Evolutionary conservation across 257 asterid genomes (phyloP), one percentile per base, ranked within the genome.

Genomic region (Phtheirospermum japonicum): DNA sequence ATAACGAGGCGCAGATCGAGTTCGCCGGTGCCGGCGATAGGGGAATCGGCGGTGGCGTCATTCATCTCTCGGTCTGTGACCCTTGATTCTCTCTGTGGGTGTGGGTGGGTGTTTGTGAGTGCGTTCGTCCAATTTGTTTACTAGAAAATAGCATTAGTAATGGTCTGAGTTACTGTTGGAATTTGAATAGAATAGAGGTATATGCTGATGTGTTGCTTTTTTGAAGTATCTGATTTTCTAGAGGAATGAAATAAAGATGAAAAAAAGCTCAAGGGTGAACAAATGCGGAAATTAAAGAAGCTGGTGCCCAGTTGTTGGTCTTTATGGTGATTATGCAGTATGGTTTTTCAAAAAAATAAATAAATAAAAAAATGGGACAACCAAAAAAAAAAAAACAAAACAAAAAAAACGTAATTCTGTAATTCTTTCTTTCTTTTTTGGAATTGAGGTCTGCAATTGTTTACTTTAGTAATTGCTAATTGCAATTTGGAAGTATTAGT

Each of bases 1-100:
- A 85, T 9, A 93, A 89, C 70, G 77, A 84, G 69, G 99, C 95
- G 2, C 77, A 80, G 64, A 82, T 85, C 36, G 94, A 89, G 69
- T 73, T 93, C 63, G 71, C 80, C 10, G 78, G 63, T 4, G 45
- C 68, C n/a, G 95, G 97, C 20, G 95, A 85, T 71, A 82, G 97
- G 31, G 94, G 87, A 43, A 80, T 89, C 61, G 97, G 94, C 14
- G 99, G 97, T 34, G 97, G 89, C 58, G 73, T 86, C 45, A 79
- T 93, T 61, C 77, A 68, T 65, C 85, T 93, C 9, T 73, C 88
- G 87, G 99, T 93, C 32, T 28, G 95, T 76, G 53, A 39, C 51
- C 53, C 3, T 71, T 65, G 42, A 8, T 46, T 33, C 9, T 30
- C 7, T n/a, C n/a, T n/a, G n/a, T n/a, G n/a, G n/a, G n/a, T n/a